Conservation (phyloP, 352 stramenopile genomes). For the Pythium phragmiticola region DNA sequence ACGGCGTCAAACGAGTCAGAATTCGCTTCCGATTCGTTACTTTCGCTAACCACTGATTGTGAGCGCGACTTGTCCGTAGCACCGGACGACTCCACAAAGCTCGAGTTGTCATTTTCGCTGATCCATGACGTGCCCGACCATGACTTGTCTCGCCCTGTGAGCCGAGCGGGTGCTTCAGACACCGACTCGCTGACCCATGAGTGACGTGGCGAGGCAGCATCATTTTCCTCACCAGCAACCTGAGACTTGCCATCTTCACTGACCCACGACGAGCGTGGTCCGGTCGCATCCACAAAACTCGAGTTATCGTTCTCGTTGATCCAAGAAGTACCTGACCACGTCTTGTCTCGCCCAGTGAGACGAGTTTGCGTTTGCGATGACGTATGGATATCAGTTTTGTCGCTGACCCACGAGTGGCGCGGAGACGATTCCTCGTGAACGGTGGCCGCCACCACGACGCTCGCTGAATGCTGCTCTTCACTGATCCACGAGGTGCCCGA, state of each 20-base stretch:
- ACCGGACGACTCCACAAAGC: conserved; percentile 1
- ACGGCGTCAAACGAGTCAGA: neutral
- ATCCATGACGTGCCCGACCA: conserved; percentile 17
- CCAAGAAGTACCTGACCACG: conserved; percentile 16
- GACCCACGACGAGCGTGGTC: conserved; percentile 22
- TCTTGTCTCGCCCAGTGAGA: conserved; percentile 11
- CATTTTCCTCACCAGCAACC: neutral
- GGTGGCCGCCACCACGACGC: neutral
- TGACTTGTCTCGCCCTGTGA: conserved; percentile 12
- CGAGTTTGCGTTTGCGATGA: neutral
- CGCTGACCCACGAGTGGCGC: conserved; percentile 11
- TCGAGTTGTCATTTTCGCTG: conserved; percentile 15
- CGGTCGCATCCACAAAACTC: conserved; percentile 2
- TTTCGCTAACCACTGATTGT: conserved; percentile 17
- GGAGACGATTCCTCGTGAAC: neutral
- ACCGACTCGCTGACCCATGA: conserved; percentile 17
- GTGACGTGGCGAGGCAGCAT: conserved; percentile 3
- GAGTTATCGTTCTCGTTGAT: conserved; percentile 13
- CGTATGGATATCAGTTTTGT: conserved; percentile 3
- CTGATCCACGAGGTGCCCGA: conserved; percentile 18
- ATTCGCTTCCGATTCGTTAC: neutral
- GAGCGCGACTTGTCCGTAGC: neutral
- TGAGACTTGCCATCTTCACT: conserved; percentile 13
- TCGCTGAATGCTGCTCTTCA: conserved; percentile 12
- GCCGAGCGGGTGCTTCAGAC: neutral